Evolutionary conservation across 768 basidiomycete genomes (phyloP).

Genomic region (Cystofilobasidium macerans): DNA sequence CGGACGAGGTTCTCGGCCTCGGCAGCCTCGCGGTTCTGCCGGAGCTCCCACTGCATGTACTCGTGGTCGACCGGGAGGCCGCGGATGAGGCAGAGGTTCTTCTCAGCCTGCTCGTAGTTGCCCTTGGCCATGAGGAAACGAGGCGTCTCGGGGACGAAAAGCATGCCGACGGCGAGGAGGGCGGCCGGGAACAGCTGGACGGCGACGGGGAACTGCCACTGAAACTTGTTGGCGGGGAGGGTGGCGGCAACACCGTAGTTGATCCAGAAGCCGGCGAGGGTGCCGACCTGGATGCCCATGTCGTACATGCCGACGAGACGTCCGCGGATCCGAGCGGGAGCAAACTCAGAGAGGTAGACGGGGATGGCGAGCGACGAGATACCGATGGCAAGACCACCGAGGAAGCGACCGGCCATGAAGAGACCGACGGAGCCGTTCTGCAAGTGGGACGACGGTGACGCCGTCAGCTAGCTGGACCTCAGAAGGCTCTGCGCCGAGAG

Average conservation of each 20-base stretch:
- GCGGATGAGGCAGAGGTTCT: slow-evolving; percentile 35
- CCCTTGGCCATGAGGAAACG: slow-evolving; percentile 20
- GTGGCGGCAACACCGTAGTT: slow-evolving; percentile 12
- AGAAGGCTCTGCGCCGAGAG: neutral
- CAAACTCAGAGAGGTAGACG: slow-evolving; percentile 34
- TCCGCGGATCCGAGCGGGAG: slow-evolving; percentile 45
- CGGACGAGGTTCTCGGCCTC: slow-evolving; percentile 27
- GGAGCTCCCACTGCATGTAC: slow-evolving; percentile 33
- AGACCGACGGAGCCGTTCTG: slow-evolving; percentile 20
- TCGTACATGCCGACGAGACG: slow-evolving; percentile 46
- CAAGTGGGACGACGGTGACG: slow-evolving; percentile 5
- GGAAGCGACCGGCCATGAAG: slow-evolving; percentile 20
- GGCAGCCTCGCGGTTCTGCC: slow-evolving; percentile 23
- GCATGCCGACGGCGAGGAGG: slow-evolving; percentile 6
- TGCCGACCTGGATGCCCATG: slow-evolving; percentile 46
- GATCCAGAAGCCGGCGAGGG: slow-evolving; percentile 32
- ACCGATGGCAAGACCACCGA: slow-evolving; percentile 31
- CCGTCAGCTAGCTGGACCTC: no score
- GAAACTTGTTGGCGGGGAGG: neutral
- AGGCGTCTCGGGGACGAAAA: slow-evolving; percentile 20
- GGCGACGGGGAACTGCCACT: slow-evolving; percentile 4
- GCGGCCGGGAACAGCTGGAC: slow-evolving; percentile 14
- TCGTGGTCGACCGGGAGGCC: slow-evolving; percentile 33
- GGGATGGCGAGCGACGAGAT: slow-evolving; percentile 29
- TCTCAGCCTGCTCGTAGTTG: slow-evolving; percentile 31